phyloP scores from a whole-genome alignment of 352 stramenopile species.

The Globisporangium ultimum region DNA sequence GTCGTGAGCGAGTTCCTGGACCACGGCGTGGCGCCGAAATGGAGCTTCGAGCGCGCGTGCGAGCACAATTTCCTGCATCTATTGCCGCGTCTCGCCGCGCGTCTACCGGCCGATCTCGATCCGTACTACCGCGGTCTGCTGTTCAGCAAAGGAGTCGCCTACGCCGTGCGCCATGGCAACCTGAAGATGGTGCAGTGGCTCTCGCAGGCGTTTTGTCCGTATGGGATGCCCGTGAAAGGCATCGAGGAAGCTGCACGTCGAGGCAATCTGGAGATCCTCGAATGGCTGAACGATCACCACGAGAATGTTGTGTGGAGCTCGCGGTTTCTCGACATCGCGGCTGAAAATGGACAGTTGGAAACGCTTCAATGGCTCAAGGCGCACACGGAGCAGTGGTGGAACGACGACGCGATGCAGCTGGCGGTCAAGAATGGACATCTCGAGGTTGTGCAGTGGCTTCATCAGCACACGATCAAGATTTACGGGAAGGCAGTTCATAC shows the following conservation, averaged over 20 bases:
- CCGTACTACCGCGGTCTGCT: conserved; percentile 1
- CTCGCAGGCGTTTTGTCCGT: conserved; percentile 3
- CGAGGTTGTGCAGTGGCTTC: conserved; percentile 14
- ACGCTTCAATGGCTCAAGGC: no score
- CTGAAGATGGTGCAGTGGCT: conserved; percentile 11
- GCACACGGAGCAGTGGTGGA: no score
- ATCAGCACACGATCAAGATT: conserved; percentile 13
- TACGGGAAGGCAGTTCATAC: no score
- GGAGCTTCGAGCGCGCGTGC: conserved; percentile 10
- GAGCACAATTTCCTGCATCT: conserved; percentile 7
- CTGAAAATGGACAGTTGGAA: conserved; percentile 4
- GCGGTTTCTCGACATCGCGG: neutral
- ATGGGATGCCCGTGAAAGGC: conserved; percentile 3
- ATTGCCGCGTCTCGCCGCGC: conserved; percentile 4
- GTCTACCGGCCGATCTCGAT: neutral
- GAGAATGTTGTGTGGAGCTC: conserved; percentile 13
- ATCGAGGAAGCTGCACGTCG: conserved; percentile 8
- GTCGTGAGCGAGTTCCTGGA: conserved; percentile 13
- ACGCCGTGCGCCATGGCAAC: conserved; percentile 7
- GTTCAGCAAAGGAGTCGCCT: conserved; percentile 4
- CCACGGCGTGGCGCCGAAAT: conserved; percentile 1
- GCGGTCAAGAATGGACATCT: no score
- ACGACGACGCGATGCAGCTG: no score
- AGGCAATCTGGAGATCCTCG: conserved; percentile 4
- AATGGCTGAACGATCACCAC: conserved; percentile 9